Evolutionary conservation across 345 rosid species (phyloP).

Genomic region (Citrus cavaleriei): DNA sequence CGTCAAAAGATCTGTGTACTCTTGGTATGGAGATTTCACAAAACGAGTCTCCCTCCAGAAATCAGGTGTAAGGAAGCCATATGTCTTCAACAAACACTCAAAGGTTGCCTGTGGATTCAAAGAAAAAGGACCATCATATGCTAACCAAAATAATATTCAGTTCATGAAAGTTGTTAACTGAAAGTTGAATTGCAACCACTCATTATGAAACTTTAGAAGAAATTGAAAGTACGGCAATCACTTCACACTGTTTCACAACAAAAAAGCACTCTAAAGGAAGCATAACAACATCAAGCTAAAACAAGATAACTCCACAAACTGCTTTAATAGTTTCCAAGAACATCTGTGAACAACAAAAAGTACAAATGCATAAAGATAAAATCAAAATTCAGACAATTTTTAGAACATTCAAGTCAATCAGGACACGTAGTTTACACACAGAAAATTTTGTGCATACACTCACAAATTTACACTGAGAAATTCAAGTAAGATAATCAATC

Average conservation of each 20-base stretch:
- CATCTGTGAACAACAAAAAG: too few species aligned
- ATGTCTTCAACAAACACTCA: conserved; percentile 51
- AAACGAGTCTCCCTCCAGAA: conserved; percentile 54
- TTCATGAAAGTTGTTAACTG: background rate
- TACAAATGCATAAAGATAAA: background rate
- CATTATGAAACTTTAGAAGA: background rate
- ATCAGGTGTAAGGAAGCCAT: conserved; percentile 60
- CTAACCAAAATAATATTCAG: background rate
- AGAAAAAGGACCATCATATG: background rate
- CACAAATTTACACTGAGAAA: background rate
- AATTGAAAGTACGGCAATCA: background rate
- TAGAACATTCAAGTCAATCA: background rate
- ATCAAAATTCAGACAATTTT: background rate
- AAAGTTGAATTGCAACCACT: background rate
- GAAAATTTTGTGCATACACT: background rate
- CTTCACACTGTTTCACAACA: background rate
- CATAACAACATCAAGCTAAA: background rate
- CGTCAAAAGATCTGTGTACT: conserved; percentile 49
- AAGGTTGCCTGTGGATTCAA: conserved; percentile 45
- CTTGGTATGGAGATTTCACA: conserved; percentile 50
- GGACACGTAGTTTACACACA: background rate
- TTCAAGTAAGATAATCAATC: background rate
- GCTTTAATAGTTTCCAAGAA: background rate
- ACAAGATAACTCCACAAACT: too few species aligned
- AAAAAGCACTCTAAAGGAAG: background rate